Percentiles rank a stretch among this genome's conserved stretches.
Conservation (phyloP, 1,284 basidiomycete species). For the Agroathelia rolfsii region DNA sequence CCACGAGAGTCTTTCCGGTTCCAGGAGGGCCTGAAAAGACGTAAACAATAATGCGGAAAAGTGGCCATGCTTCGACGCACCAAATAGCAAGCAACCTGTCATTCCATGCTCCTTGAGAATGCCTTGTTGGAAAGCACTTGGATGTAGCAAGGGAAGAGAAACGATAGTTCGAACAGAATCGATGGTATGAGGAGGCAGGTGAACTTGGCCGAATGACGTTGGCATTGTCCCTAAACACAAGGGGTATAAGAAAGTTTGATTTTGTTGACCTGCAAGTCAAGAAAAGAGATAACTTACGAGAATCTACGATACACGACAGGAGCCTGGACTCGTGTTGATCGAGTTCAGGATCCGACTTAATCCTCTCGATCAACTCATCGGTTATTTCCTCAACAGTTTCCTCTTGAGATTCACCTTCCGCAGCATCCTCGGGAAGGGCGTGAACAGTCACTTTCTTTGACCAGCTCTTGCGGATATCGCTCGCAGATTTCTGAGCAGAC, state of each 20-base stretch:
- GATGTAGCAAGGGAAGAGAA: slow-evolving; percentile 83
- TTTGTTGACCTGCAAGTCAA: slow-evolving; percentile 8
- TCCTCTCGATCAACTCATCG: slow-evolving; percentile 65
- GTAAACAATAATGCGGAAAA: no score
- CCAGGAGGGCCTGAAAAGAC: no score
- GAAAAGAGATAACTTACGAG: slow-evolving; percentile 36
- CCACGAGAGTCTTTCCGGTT: slow-evolving; percentile 85
- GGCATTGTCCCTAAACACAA: slow-evolving; percentile 58
- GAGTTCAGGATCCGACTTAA: slow-evolving; percentile 67
- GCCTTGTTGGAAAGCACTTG: slow-evolving; percentile 83
- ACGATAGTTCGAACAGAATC: slow-evolving; percentile 87
- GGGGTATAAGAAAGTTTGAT: slow-evolving; percentile 9
- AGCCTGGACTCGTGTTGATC: slow-evolving; percentile 71
- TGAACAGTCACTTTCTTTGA: no score
- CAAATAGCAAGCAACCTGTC: slow-evolving; percentile 82
- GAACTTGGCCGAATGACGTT: slow-evolving; percentile 83
- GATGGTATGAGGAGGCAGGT: slow-evolving; percentile 76
- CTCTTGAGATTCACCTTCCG: slow-evolving; percentile 22
- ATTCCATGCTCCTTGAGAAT: slow-evolving; percentile 87
- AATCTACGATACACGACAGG: slow-evolving; percentile 76
- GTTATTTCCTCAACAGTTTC: slow-evolving; percentile 28
- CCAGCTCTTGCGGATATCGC: no score
- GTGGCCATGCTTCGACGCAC: no score
- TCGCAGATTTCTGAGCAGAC: slow-evolving; percentile 36
- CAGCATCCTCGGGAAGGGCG: slow-evolving; percentile 19